Evolutionary conservation across 2,329 filamentous ascomycete species (phyloP).

Genomic region (Septoria petroselini): DNA sequence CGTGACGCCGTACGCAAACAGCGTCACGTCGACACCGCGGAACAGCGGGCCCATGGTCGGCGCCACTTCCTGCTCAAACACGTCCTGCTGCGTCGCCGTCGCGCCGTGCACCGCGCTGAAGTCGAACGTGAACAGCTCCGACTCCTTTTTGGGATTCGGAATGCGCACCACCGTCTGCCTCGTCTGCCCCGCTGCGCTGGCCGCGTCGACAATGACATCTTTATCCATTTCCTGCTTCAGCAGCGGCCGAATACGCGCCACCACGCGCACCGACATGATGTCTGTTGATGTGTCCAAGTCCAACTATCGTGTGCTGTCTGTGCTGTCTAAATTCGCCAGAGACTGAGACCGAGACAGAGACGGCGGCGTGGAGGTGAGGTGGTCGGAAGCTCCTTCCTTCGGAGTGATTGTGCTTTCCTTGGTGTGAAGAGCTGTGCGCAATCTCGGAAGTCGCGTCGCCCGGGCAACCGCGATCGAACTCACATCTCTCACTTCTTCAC

Average conservation of each 20-base stretch:
- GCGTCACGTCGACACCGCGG: slow-evolving; percentile 96
- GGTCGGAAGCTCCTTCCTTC: too few relatives aligned
- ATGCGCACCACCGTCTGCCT: slow-evolving; percentile 69
- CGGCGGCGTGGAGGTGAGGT: too few relatives aligned
- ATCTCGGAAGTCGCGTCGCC: too few relatives aligned
- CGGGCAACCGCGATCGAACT: too few relatives aligned
- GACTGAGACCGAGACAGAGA: background rate
- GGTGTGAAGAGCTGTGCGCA: too few relatives aligned
- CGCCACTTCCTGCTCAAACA: slow-evolving; percentile 87
- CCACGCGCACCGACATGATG: slow-evolving; percentile 67
- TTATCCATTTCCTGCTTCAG: slow-evolving; percentile 80
- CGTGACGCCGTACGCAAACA: slow-evolving; percentile 95
- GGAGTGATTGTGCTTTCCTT: too few relatives aligned
- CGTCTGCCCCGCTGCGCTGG: slow-evolving; percentile 52
- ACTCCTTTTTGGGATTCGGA: slow-evolving; percentile 88
- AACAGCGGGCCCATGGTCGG: slow-evolving; percentile 91
- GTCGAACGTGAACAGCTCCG: slow-evolving; percentile 87
- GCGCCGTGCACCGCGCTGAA: slow-evolving; percentile 92
- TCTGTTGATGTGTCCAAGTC: background rate
- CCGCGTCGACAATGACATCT: slow-evolving; percentile 76
- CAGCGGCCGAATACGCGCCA: slow-evolving; percentile 85
- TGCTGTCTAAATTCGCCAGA: background rate
- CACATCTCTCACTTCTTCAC: too few relatives aligned
- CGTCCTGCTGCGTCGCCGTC: slow-evolving; percentile 72
- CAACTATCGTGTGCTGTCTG: too few relatives aligned